Percentiles rank a stretch among this genome's conserved stretches.
Conservation (phyloP, 2,329 filamentous ascomycete species). For the Colletotrichum orchidophilum region DNA sequence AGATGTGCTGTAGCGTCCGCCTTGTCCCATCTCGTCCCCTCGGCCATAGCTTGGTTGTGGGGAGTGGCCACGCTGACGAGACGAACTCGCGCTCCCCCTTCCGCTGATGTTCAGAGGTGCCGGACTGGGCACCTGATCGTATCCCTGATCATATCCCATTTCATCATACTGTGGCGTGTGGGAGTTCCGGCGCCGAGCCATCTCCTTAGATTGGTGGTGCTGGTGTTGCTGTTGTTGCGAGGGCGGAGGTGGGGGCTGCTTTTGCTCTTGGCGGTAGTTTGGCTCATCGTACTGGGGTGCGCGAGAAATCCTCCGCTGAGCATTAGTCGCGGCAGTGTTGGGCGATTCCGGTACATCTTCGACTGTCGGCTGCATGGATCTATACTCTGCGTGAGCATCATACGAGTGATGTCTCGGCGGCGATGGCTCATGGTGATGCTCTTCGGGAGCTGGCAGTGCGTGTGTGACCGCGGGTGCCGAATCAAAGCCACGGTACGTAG, state of each 20-base stretch:
- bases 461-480: constrained; percentile 53
- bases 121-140: constrained; percentile 51
- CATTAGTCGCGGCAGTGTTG: constrained; percentile 37
- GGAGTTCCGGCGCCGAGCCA: not conserved
- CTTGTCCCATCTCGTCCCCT: constrained; percentile 12
- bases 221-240: constrained; percentile 3
- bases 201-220: constrained; percentile 5
- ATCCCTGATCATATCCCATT: constrained; percentile 40
- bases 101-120: constrained; percentile 56
- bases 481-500: constrained; percentile 62
- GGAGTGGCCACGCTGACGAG: constrained; percentile 21
- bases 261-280: constrained; percentile 5
- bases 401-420: constrained; percentile 60
- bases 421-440: constrained; percentile 42
- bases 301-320: constrained; percentile 39
- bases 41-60: constrained; percentile 15
- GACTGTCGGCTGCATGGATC: constrained; percentile 69
- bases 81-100: constrained; percentile 41
- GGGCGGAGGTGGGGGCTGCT: not conserved
- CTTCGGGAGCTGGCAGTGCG: constrained; percentile 44
- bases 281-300: constrained; percentile 40
- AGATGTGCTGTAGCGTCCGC: constrained; percentile 41
- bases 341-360: constrained; percentile 71
- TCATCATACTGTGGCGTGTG: constrained; percentile 47
- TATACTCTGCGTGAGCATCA: constrained; percentile 57